Evolutionary conservation across 1,284 basidiomycete species (phyloP), one percentile per base, ranked within the genome.

Genomic region (Cyathus olla): DNA sequence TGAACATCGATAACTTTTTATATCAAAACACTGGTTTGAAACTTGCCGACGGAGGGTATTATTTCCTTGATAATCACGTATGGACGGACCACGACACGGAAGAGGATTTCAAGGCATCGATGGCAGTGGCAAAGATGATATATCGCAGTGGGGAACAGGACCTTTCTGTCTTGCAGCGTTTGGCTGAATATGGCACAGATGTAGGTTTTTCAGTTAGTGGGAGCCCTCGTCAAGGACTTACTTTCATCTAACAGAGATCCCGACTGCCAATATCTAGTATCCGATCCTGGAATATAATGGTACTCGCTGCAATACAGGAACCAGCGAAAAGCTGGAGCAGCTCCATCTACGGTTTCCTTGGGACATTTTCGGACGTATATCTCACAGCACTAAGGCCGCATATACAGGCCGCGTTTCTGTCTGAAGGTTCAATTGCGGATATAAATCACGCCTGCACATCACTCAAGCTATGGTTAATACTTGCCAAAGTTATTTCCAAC

Each of bases 381-480:
- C 80, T 82, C 65, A 71, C 73, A 21, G 77, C 83, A 3, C 74
- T 92, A 57, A 75, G 78, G 37, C 66, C 65, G 27, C 81, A 81
- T 63, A 68, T 77, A 17, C 78, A 79, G 40, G 71, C 72, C 6
- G 31, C 31, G 19, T 70, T 65, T 26, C 71, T 72, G 15, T 64
- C 76, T 19, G 83, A 85, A 47, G 70, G 79, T 21, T 82, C 82
- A 3, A 83, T 85, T 47, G 80, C 81, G 1, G 88, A 90, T 62
- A 81, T 92, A 57, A 91, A 90, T 69, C 85, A 89, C 66, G 88
- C 87, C 3, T 90, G 89, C 66, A 83, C 87, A 29, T 81, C 88
- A 2, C 84, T 92, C 66, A 92, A 90, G 69, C 74, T 91, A 3
- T 93, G 91, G 91, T 72, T 92, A 11, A 73, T 92, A 60, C 74